Base-by-base conservation (phyloP, 1,284 basidiomycete species). In the Apiotrichum sp. region DNA sequence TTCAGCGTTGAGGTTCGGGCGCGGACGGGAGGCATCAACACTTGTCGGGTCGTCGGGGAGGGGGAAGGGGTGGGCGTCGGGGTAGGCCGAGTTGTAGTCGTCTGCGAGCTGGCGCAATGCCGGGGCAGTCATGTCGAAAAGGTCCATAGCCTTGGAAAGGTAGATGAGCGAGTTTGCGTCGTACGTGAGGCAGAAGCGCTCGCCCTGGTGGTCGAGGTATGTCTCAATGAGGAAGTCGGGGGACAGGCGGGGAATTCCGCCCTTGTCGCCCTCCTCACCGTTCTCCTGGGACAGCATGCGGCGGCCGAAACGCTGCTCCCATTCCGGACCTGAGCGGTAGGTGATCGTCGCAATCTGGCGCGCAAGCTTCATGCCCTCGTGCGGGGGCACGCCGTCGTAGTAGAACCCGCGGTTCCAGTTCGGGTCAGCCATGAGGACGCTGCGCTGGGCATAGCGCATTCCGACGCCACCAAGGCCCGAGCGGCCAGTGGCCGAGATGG, bases 351-450 rank as follows among this genome's bases (percentile, higher is more conserved):
- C 96, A 64, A 99, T 98, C 78, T 99, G 95, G 61, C 95, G 83
- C 14, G 95, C 96, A 36, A 99, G 83, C 77, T 99, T 99, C 93
- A 98, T 98, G 31, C 95, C 95, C 2, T 86, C 89, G 73, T 98
- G 96, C 3, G 95, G 95, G 1, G 95, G 96, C 11, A 93, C 72
- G n/a, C 83, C 81, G 52, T 91, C 88, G 70, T 99, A 99, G 77
- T 99, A 99, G 74, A 95, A 97, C 1, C 96, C 95, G 42, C 93
- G 86, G 64, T 98, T 98, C 96, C 95, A 99, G 65, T 98, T 97
- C 0, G 95, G 95, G 75, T 99, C 95, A 6, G 93, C 87, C 95
- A 98, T 99, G 52, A 99, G 83, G 10, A 98, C 95, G 92, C 62
- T 34, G 47, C 61, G 57, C 74, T 99, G 95, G 1, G 95, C 93